Evolutionary conservation across 2,329 filamentous ascomycete genomes (phyloP).

Genomic region (Colletotrichum noveboracense): DNA sequence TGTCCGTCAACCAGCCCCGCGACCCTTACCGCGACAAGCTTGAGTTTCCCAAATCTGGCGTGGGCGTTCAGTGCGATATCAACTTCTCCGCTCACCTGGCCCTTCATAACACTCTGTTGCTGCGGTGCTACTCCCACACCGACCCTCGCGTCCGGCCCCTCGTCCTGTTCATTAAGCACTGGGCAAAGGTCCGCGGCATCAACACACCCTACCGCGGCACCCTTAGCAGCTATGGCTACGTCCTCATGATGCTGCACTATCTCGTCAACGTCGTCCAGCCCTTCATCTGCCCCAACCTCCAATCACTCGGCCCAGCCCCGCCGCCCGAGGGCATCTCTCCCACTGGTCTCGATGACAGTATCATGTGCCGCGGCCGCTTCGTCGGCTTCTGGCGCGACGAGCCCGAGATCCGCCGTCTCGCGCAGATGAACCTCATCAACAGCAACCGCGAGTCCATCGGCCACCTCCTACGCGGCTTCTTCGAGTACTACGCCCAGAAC

Average conservation of each 20-base stretch:
- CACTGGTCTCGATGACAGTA: slow-evolving; percentile 41
- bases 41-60: slow-evolving; percentile 77
- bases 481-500: slow-evolving; percentile 80
- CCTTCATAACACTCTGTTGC: slow-evolving; percentile 81
- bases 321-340: slow-evolving; percentile 31
- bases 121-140: slow-evolving; percentile 82
- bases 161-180: slow-evolving; percentile 87
- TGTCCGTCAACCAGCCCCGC: slow-evolving; percentile 55
- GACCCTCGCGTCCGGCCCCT: slow-evolving; percentile 80
- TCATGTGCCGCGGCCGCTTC: slow-evolving; percentile 66
- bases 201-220: slow-evolving; percentile 88
- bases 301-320: slow-evolving; percentile 57
- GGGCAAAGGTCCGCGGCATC: slow-evolving; percentile 85
- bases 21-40: slow-evolving; percentile 65
- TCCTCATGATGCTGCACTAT: slow-evolving; percentile 91
- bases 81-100: slow-evolving; percentile 88
- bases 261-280: slow-evolving; percentile 82
- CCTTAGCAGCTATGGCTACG: slow-evolving; percentile 88
- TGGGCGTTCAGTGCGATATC: slow-evolving; percentile 90
- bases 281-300: slow-evolving; percentile 85
- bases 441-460: slow-evolving; percentile 74
- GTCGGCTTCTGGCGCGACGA: slow-evolving; percentile 83
- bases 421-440: slow-evolving; percentile 63
- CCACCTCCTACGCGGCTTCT: slow-evolving; percentile 79
- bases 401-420: slow-evolving; percentile 67